Evolutionary conservation across 768 basidiomycete species (phyloP).

Genomic region (Rhodocollybia butyracea): DNA sequence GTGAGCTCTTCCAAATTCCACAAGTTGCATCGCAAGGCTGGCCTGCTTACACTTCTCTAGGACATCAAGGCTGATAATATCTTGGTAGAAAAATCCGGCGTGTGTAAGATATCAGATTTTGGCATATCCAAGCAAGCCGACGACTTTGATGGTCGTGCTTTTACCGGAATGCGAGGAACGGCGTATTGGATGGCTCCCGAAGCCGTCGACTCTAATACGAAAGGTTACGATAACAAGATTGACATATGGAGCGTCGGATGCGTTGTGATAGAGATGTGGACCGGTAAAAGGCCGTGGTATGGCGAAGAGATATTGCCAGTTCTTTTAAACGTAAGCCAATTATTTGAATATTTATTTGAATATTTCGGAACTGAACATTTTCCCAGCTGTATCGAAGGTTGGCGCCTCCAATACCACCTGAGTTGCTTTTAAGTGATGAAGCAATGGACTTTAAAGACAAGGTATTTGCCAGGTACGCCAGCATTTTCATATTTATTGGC

Average conservation of each 20-base stretch:
- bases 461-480: slow-evolving; percentile 72
- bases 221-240: slow-evolving; percentile 87
- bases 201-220: slow-evolving; percentile 60
- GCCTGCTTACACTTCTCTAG: slow-evolving; percentile 28
- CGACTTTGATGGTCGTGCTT: slow-evolving; percentile 60
- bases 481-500: not conserved
- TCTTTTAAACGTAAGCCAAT: slow-evolving; percentile 76
- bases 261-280: slow-evolving; percentile 94
- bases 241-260: slow-evolving; percentile 98
- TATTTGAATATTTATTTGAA: too few relatives aligned
- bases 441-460: slow-evolving; percentile 72
- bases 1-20: slow-evolving; percentile 33
- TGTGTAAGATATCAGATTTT: slow-evolving; percentile 95
- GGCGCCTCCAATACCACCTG: slow-evolving; percentile 74
- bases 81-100: slow-evolving; percentile 77
- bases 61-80: slow-evolving; percentile 96
- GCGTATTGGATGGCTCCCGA: slow-evolving; percentile 98
- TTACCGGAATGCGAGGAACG: slow-evolving; percentile 84
- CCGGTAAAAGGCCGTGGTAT: slow-evolving; percentile 85
- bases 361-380: too few relatives aligned
- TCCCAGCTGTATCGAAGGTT: slow-evolving; percentile 68
- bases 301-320: slow-evolving; percentile 72
- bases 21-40: not conserved
- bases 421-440: slow-evolving; percentile 53
- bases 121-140: slow-evolving; percentile 92